Percentiles rank a stretch among this genome's conserved stretches.
Evolutionary conservation across 306 rosid species (phyloP).

Genomic region (Gynostemma pentaphyllum): DNA sequence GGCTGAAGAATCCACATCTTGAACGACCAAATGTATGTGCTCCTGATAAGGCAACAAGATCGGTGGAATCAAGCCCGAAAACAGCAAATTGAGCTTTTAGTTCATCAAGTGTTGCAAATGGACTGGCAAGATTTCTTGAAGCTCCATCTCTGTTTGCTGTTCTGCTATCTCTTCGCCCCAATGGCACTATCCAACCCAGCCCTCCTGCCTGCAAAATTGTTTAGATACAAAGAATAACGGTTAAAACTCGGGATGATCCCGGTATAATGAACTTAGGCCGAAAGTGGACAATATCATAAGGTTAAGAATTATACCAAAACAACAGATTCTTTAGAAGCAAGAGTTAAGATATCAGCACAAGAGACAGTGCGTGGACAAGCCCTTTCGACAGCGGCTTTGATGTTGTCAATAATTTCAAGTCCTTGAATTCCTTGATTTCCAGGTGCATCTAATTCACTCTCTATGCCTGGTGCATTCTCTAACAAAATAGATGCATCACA

Average conservation of each 20-base stretch:
- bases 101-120: neutral
- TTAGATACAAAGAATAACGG: too few relatives aligned
- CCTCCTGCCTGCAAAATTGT: slow-evolving; percentile 15
- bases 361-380: slow-evolving; percentile 39
- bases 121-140: slow-evolving; percentile 11
- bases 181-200: slow-evolving; percentile 17
- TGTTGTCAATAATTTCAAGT: slow-evolving; percentile 25
- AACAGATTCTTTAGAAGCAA: slow-evolving; percentile 25
- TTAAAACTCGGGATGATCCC: too few relatives aligned
- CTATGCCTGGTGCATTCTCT: slow-evolving; percentile 23
- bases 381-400: slow-evolving; percentile 29
- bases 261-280: too few relatives aligned
- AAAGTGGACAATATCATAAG: neutral
- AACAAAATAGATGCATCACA: slow-evolving; percentile 38
- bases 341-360: slow-evolving; percentile 37
- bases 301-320: slow-evolving; percentile 15
- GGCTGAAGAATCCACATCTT: slow-evolving; percentile 11
- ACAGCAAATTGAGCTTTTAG: slow-evolving; percentile 7
- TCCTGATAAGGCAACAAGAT: slow-evolving; percentile 30
- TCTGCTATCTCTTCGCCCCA: slow-evolving; percentile 28
- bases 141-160: slow-evolving; percentile 19
- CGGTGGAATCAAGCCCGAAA: slow-evolving; percentile 20
- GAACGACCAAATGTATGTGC: slow-evolving; percentile 42
- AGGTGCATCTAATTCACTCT: slow-evolving; percentile 11
- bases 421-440: slow-evolving; percentile 18